Evolutionary conservation across 495 filamentous ascomycete genomes (phyloP).

Genomic region (Talaromyces stipitatus): DNA sequence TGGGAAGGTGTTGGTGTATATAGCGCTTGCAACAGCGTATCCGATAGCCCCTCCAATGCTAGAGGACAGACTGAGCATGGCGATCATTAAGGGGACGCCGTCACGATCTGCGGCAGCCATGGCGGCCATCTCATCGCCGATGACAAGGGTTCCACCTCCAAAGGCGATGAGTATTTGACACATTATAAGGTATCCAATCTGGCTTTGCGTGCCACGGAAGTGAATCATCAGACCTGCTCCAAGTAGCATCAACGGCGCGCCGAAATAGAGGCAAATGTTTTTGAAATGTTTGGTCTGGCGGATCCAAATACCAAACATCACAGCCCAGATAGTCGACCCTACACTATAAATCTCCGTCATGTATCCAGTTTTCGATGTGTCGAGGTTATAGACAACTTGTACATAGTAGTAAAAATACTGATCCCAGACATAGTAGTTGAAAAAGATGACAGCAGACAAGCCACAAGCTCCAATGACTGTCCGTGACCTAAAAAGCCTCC

Average conservation of each 20-base stretch:
- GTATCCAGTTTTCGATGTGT: constrained; percentile 47
- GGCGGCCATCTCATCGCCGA: constrained; percentile 59
- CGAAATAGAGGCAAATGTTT: constrained; percentile 44
- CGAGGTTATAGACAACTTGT: constrained; percentile 57
- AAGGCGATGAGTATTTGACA: constrained; percentile 69
- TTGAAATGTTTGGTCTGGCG: constrained; percentile 47
- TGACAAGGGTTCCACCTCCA: constrained; percentile 51
- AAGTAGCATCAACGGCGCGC: constrained; percentile 52
- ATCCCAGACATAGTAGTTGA: constrained; percentile 43
- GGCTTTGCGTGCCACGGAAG: constrained; percentile 51
- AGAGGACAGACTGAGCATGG: constrained; percentile 50
- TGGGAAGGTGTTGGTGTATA: constrained; percentile 59
- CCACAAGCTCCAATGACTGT: constrained; percentile 58
- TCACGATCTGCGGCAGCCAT: constrained; percentile 57
- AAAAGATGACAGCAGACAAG: constrained; percentile 41
- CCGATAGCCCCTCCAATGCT: constrained; percentile 60
- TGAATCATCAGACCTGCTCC: constrained; percentile 53
- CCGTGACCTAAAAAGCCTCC: constrained; percentile 48
- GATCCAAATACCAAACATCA: constrained; percentile 48
- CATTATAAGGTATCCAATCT: constrained; percentile 63
- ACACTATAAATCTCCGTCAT: constrained; percentile 45
- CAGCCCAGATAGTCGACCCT: constrained; percentile 35
- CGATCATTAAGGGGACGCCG: constrained; percentile 52
- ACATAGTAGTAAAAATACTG: constrained; percentile 58
- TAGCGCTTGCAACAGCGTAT: constrained; percentile 44